Evolutionary conservation across 768 basidiomycete genomes (phyloP), one percentile per base, ranked within the genome.

Genomic region (Gyrodon lividus): DNA sequence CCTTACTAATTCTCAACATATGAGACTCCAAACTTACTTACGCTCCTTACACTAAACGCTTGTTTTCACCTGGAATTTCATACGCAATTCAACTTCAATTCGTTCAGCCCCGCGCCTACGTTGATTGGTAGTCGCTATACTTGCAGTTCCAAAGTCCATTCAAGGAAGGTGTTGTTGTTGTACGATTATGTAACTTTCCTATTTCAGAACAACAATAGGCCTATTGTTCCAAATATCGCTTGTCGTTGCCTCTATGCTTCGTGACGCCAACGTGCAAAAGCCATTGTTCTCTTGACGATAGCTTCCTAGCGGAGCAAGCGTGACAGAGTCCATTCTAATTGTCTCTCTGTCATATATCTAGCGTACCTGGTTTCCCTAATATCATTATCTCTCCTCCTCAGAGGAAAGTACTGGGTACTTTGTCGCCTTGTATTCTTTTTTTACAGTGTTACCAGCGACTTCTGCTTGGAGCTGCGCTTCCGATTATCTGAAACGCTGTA

Each of bases 351-450:
- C 41, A 12, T 60, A 55, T 53, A 51, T 51, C 52, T 38, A 23
- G 38, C 40, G 6, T 35, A 13, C 38, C 20, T 46, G 44, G 28
- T 48, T 37, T 35, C 44, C 24, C 43, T 30, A 33, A 33, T 47
- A 51, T 59, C 53, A 51, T 46, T 50, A 33, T 4, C 19, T 3
- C 22, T n/a, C 14, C 17, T 28, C 23, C 20, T 12, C 19, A 38
- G 30, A 43, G 10, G 28, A 48, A 54, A 52, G 58, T 51, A 48
- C 58, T 54, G 58, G 24, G 22, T 58, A 49, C 57, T 58, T 55
- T n/a, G 30, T 55, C 34, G 34, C 43, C 28, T 44, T 26, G 13
- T 51, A 8, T 24, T 55, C 31, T 43, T 51, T 40, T 24, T 14
- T 14, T 28, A 48, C 22, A 47, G 23, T 23, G 40, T 38, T 38